Conservation (phyloP, 2,329 filamentous ascomycete genomes). For the Colletotrichum melonis region DNA sequence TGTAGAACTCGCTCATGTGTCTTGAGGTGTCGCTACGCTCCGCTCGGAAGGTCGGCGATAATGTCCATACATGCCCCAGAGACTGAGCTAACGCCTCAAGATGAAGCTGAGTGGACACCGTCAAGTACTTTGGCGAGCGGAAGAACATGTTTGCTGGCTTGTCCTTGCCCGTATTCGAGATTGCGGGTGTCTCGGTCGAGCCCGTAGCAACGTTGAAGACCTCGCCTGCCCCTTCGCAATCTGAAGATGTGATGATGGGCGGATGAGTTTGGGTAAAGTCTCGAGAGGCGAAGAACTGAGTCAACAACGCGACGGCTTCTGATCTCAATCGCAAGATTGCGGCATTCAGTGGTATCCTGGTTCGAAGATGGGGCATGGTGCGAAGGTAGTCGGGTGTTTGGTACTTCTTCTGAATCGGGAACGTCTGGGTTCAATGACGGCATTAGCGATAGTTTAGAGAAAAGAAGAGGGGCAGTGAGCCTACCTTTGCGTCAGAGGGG, state of each 20-base stretch:
- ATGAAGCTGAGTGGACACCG: conserved; percentile 94
- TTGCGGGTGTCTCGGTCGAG: conserved; percentile 41
- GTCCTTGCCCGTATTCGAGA: conserved; percentile 44
- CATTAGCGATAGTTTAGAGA: conserved; percentile 13
- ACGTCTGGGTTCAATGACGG: conserved; percentile 68
- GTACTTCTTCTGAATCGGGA: conserved; percentile 96
- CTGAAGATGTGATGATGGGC: conserved; percentile 94
- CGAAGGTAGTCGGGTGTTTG: conserved; percentile 91
- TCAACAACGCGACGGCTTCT: conserved; percentile 78
- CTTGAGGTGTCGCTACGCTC: conserved; percentile 93
- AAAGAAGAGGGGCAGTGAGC: conserved; percentile 43
- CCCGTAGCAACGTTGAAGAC: conserved; percentile 79
- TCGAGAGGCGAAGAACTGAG: conserved; percentile 77
- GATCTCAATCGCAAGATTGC: conserved; percentile 86
- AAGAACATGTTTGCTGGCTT: conserved; percentile 74
- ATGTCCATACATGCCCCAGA: conserved; percentile 90
- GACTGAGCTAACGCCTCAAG: conserved; percentile 92
- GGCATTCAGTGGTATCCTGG: conserved; percentile 84
- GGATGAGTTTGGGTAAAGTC: conserved; percentile 88
- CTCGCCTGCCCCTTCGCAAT: conserved; percentile 96
- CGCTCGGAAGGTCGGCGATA: conserved; percentile 93
- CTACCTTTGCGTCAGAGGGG: conserved; percentile 81
- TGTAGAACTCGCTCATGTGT: conserved; percentile 97
- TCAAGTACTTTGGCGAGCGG: conserved; percentile 88
- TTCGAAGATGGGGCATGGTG: conserved; percentile 86